A percentile compares a stretch with the other conserved stretches of the same genome.
Evolutionary conservation across 371 early-diverging fungal species (phyloP).

Genomic region (Circinella umbellata): DNA sequence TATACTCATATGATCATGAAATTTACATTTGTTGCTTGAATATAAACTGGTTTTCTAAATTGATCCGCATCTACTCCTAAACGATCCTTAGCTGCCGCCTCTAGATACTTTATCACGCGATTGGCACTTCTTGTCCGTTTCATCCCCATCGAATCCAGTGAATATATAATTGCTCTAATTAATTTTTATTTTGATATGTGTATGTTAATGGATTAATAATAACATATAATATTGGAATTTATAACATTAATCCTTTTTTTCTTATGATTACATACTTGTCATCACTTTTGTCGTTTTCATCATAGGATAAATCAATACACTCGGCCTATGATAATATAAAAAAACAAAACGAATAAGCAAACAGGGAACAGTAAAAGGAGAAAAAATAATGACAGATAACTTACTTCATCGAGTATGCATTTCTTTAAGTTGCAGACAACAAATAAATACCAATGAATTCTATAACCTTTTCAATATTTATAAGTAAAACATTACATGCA

Average conservation of each 20-base stretch:
- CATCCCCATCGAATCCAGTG: constrained; percentile 61
- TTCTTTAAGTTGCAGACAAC: constrained; percentile 61
- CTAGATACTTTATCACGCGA: constrained; percentile 42
- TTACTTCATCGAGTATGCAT: constrained; percentile 7
- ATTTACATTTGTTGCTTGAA: no score
- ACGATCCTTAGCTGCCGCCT: constrained; percentile 36
- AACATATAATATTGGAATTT: no score
- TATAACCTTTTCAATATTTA: no score
- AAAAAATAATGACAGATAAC: background rate
- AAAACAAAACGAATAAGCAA: background rate
- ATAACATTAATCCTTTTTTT: no score
- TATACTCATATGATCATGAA: constrained; percentile 33
- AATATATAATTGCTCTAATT: constrained; percentile 44
- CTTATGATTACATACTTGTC: background rate
- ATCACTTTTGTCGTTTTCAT: background rate
- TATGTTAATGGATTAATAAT: no score
- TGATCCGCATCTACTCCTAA: constrained; percentile 11
- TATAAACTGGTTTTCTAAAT: constrained; percentile 7
- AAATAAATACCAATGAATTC: constrained; percentile 72
- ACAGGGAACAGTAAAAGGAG: background rate
- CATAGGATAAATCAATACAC: constrained; percentile 4
- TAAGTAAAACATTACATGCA: background rate
- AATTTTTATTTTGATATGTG: no score
- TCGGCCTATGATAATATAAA: background rate
- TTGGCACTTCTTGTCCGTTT: constrained; percentile 43